A percentile compares a stretch with the other conserved stretches of the same genome.
These are phyloP conservation scores for Salvia hispanica DNA, from an alignment of 257 asterid species.

Conservation along the genomic window DNA sequence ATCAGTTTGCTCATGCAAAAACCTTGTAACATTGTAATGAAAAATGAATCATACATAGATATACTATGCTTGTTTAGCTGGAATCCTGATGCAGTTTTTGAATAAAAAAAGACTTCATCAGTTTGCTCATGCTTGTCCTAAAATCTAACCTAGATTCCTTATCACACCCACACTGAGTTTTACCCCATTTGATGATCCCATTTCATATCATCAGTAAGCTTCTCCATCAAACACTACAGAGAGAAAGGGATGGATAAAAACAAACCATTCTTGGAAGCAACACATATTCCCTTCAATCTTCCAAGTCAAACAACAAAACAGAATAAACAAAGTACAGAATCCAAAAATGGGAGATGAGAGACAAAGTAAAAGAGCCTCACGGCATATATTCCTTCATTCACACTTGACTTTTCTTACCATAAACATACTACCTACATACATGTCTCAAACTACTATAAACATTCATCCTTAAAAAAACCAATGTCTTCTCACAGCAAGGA, in stretches of 20 bases:
- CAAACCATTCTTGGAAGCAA: constrained; percentile 47
- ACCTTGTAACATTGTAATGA: neutral
- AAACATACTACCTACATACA: constrained; percentile 46
- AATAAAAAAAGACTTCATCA: too few relatives aligned
- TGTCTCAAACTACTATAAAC: constrained; percentile 24
- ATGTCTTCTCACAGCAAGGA: constrained; percentile 50
- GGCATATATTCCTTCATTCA: constrained; percentile 72
- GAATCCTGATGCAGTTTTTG: too few relatives aligned
- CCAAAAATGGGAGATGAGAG: constrained; percentile 53
- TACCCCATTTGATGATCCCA: too few relatives aligned
- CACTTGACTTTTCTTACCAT: neutral
- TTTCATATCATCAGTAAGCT: neutral
- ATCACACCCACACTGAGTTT: too few relatives aligned
- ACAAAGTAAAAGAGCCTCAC: constrained; percentile 45
- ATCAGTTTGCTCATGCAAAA: neutral
- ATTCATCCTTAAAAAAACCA: neutral
- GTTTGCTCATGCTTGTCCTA: constrained; percentile 61
- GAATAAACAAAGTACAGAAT: constrained; percentile 39
- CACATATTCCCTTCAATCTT: constrained; percentile 54
- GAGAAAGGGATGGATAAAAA: constrained; percentile 42
- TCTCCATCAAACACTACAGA: neutral
- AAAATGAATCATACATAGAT: neutral
- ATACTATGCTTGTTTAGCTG: constrained; percentile 44
- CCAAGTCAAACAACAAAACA: constrained; percentile 56
- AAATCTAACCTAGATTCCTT: constrained; percentile 68